Evolutionary conservation across 352 stramenopile genomes (phyloP).

Genomic region (Pythium monospermum): DNA sequence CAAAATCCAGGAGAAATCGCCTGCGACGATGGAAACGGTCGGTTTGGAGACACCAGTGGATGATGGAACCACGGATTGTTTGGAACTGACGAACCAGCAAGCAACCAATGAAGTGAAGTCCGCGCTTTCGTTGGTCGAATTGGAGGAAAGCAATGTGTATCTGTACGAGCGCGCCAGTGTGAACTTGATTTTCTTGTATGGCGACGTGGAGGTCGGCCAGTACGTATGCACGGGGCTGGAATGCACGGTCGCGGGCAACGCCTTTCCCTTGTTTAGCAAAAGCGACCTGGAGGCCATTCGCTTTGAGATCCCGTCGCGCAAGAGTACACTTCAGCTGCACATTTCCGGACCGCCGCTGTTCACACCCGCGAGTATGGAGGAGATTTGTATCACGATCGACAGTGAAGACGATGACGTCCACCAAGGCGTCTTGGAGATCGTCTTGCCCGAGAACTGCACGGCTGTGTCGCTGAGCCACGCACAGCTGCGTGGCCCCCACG

Average conservation of each 20-base stretch:
- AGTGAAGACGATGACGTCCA: slow-evolving; percentile 39
- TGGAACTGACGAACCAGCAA: too few species aligned
- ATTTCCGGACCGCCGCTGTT: slow-evolving; percentile 51
- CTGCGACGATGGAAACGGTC: background rate
- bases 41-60: background rate
- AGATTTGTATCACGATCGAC: slow-evolving; percentile 36
- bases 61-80: too few species aligned
- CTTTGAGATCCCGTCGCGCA: slow-evolving; percentile 47
- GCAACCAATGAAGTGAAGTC: background rate
- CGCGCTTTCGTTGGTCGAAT: slow-evolving; percentile 18
- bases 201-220: slow-evolving; percentile 32
- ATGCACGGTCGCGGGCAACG: slow-evolving; percentile 47
- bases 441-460: slow-evolving; percentile 20
- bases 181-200: slow-evolving; percentile 45
- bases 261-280: slow-evolving; percentile 39
- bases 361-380: slow-evolving; percentile 36
- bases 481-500: slow-evolving; percentile 15
- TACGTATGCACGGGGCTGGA: slow-evolving; percentile 56
- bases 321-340: slow-evolving; percentile 46
- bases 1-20: background rate
- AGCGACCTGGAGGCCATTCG: slow-evolving; percentile 23
- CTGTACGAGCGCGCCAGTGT: slow-evolving; percentile 52
- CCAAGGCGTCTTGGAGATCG: slow-evolving; percentile 46
- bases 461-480: slow-evolving; percentile 1
- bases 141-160: slow-evolving; percentile 56